These are phyloP conservation scores for Heimioporus sp. DNA, from an alignment of 768 basidiomycete species.

Conservation along the genomic window DNA sequence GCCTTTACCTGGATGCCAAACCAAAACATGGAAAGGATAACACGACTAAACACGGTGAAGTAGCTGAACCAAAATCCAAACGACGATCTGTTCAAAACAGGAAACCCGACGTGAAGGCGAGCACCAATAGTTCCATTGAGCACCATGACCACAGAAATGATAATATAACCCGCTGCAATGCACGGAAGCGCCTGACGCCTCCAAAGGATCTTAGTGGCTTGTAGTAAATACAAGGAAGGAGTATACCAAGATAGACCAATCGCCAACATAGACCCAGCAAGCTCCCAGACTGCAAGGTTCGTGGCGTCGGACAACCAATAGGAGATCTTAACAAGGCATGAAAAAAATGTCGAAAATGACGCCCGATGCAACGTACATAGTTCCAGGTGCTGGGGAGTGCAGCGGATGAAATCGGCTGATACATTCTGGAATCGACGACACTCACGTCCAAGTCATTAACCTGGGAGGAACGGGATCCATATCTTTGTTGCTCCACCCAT, in stretches of 20 bases:
- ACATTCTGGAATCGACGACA: neutral
- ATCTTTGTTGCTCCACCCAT: neutral
- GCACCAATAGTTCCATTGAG: conserved; percentile 82
- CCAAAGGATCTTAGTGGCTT: neutral
- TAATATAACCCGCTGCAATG: conserved; percentile 68
- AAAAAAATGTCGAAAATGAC: conserved; percentile 34
- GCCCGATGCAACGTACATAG: conserved; percentile 67
- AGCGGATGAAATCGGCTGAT: neutral
- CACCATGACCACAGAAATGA: conserved; percentile 74
- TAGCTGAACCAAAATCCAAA: conserved; percentile 92
- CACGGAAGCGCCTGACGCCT: conserved; percentile 68
- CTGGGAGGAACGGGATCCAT: neutral
- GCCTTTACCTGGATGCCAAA: conserved; percentile 62
- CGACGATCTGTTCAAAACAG: conserved; percentile 76
- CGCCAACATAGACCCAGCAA: conserved; percentile 75
- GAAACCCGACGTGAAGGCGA: conserved; percentile 71
- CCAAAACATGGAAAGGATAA: conserved; percentile 82
- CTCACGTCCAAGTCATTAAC: conserved; percentile 57
- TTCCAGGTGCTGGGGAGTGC: conserved; percentile 44
- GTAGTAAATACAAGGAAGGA: neutral
- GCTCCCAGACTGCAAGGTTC: conserved; percentile 22
- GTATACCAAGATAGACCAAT: conserved; percentile 68
- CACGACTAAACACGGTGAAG: conserved; percentile 78
- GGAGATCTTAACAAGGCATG: conserved; percentile 13
- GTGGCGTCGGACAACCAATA: conserved; percentile 29